Percentiles rank a stretch among this genome's conserved stretches.
These are phyloP conservation scores for Camptophora hylomeconis DNA, from an alignment of 2,329 filamentous ascomycete genomes.

Conservation along the genomic window DNA sequence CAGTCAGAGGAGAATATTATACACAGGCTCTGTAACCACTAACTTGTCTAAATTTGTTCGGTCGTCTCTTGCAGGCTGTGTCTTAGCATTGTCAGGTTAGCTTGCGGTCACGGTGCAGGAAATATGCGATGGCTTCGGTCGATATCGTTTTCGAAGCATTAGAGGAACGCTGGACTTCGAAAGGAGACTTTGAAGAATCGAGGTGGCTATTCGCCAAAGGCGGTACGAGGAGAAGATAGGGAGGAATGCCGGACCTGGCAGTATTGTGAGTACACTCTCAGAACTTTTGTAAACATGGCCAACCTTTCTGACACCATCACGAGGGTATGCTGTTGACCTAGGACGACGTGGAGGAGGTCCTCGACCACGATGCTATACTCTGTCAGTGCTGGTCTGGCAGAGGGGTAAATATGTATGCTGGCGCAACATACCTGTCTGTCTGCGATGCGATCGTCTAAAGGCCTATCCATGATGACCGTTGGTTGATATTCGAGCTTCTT, in stretches of 20 bases:
- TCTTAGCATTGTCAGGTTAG: conserved; percentile 9
- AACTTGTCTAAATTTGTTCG: conserved; percentile 32
- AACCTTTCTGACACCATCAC: conserved; percentile 88
- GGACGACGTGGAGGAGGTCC: conserved; percentile 22
- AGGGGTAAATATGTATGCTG: conserved; percentile 1
- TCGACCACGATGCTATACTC: conserved; percentile 23
- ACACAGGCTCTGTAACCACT: conserved; percentile 8
- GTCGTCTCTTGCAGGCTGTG: conserved; percentile 19
- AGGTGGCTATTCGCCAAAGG: too few relatives aligned
- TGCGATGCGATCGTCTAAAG: conserved; percentile 50
- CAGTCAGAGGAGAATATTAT: conserved; percentile 7
- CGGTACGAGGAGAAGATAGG: conserved; percentile 25
- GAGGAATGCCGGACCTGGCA: conserved; percentile 24
- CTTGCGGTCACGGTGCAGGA: conserved; percentile 8
- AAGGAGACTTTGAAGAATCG: conserved; percentile 3
- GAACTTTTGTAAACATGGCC: conserved; percentile 15
- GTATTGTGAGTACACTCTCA: conserved; percentile 10
- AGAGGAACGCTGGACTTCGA: conserved; percentile 12
- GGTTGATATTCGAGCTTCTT: too few relatives aligned
- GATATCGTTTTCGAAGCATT: conserved; percentile 8
- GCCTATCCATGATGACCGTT: conserved; percentile 44
- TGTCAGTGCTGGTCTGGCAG: conserved; percentile 12
- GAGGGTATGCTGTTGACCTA: conserved; percentile 45
- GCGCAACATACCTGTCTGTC: conserved; percentile 42
- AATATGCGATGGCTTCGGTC: conserved; percentile 10